Base-by-base conservation (phyloP, 208 protist genomes). In the Leishmania martiniquensis region DNA sequence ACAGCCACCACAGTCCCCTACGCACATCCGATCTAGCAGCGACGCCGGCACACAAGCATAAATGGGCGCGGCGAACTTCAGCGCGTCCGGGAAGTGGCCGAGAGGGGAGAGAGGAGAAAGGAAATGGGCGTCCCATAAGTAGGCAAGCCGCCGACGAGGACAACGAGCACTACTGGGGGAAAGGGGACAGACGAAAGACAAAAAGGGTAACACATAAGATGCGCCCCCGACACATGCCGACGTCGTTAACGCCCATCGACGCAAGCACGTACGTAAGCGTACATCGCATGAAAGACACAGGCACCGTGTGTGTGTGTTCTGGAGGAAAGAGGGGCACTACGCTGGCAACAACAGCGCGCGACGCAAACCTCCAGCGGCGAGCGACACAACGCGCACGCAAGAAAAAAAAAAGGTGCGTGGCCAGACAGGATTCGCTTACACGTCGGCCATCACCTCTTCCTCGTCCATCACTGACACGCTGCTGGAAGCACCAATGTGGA, bases 391-490 rank as follows among this genome's bases (percentile, higher is more conserved):
- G 10, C 9, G 34, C 62, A 67, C 29, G 32, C 34, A 2, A 49
- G 49, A 17, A 68, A 47, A 68, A 45, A 68, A 9, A 49, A 57
- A 57, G 47, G 22, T 10, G 1, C 5, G 45, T 4, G 29, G 10
- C 42, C 12, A 13, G 13, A 4, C n/a, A n/a, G n/a, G n/a, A n/a
- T n/a, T 13, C 1, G 2, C 44, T 42, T 47, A 74, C 15, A 57
- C 70, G 0, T 74, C 70, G 0, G 25, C 22, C 25, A 62, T 57
- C 0, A 74, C 68, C 47, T 72, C 70, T 39, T 72, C 68, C 68
- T 74, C 70, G 4, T 59, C 44, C 32, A 57, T 51, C 4, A 7
- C 67, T n/a, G 67, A 22, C 67, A 39, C 47, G 37, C 45, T 17
- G 25, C 15, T 22, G 42, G 63, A 12, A 69, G 22, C 63, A 49